Conservation (phyloP, 768 basidiomycete genomes). For the Hygrocybe punicea region DNA sequence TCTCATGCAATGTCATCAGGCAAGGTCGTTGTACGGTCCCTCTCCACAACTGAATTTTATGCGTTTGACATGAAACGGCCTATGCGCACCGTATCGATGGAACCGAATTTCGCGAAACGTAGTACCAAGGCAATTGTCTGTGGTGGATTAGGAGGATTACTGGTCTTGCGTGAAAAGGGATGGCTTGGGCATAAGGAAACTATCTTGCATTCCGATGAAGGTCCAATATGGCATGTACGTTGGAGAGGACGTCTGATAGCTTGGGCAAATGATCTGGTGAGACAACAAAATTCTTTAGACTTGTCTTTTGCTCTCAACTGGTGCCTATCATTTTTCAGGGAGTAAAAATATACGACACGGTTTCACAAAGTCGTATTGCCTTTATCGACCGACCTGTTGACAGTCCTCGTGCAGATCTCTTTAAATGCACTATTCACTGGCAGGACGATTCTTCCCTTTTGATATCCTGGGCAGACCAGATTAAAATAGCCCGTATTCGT, state of each 20-base stretch:
- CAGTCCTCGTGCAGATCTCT: conserved; percentile 89
- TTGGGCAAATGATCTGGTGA: conserved; percentile 91
- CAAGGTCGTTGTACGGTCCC: conserved; percentile 84
- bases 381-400: conserved; percentile 80
- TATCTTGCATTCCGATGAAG: conserved; percentile 76
- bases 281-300: conserved; percentile 22
- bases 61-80: conserved; percentile 89
- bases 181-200: conserved; percentile 96
- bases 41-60: conserved; percentile 76
- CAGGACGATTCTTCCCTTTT: conserved; percentile 88
- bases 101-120: conserved; percentile 83
- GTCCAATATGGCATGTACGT: conserved; percentile 88
- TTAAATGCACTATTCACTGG: conserved; percentile 91
- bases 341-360: conserved; percentile 88
- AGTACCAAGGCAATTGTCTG: conserved; percentile 78
- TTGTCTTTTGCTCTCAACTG: background rate
- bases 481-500: conserved; percentile 84
- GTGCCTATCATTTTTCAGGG: conserved; percentile 51
- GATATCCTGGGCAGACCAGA: conserved; percentile 89
- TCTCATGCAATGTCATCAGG: conserved; percentile 48
- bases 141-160: conserved; percentile 85
- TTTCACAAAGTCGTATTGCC: conserved; percentile 71
- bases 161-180: conserved; percentile 90
- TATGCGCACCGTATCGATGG: conserved; percentile 83
- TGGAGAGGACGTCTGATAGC: conserved; percentile 88